These are phyloP conservation scores for Pilaira anomala DNA, from an alignment of 192 early-diverging fungal species.

Conservation along the genomic window DNA sequence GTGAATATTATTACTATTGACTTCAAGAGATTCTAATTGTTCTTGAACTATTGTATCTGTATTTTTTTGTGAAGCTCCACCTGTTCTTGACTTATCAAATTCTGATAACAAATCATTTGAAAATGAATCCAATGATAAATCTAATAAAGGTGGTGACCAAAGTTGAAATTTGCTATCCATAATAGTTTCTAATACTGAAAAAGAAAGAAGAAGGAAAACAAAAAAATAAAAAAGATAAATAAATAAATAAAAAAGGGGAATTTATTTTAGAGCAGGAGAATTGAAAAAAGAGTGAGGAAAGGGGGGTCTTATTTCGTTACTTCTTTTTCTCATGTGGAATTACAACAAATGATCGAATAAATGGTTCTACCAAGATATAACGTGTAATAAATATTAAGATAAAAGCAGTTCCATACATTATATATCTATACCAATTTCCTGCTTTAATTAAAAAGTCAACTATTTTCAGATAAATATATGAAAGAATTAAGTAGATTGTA, in stretches of 20 bases:
- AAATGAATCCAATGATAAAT: constrained; percentile 9
- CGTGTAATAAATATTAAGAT: constrained; percentile 34
- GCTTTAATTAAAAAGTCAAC: constrained; percentile 25
- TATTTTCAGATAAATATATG: too few relatives aligned
- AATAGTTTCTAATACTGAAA: background rate
- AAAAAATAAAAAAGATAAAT: background rate
- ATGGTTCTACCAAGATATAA: background rate
- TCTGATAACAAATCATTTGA: constrained; percentile 1
- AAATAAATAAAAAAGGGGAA: background rate
- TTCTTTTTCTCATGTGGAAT: too few relatives aligned
- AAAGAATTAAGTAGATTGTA: too few relatives aligned
- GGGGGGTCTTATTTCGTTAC: too few relatives aligned
- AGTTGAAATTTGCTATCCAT: constrained; percentile 4
- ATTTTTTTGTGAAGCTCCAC: too few relatives aligned
- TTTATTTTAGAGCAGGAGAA: background rate
- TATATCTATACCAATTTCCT: constrained; percentile 30
- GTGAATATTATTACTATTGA: too few relatives aligned
- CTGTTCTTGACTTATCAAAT: constrained; percentile 6
- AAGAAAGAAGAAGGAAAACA: background rate
- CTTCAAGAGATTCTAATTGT: too few relatives aligned
- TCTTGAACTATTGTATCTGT: too few relatives aligned
- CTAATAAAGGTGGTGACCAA: constrained; percentile 13
- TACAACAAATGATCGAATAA: too few relatives aligned
- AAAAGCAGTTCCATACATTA: constrained; percentile 27
- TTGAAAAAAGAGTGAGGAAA: too few relatives aligned